Base-by-base conservation (phyloP, 306 rosid species). In the Quercus glauca region DNA sequence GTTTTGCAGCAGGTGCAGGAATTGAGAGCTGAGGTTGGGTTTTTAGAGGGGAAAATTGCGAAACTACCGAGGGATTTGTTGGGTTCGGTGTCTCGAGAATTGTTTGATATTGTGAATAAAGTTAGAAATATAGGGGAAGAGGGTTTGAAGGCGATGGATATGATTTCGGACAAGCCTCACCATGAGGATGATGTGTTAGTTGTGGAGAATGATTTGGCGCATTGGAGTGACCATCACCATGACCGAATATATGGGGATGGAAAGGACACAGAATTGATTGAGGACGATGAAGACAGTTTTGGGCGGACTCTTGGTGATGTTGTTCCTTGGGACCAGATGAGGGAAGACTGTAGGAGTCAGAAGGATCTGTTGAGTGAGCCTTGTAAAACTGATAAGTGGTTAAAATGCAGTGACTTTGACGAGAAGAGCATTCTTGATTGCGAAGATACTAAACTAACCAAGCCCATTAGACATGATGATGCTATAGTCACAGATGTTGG, bases 301-400 rank as follows among this genome's bases (percentile, higher is more conserved):
- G 97, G 93, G 31, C 91, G 91, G 74, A 89, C 94, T 7, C 88
- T 96, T 18, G 93, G 88, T 55, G 97, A 95, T 71, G 96, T 91
- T 52, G 97, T 88, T 73, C 91, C 99, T 3, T 96, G 98, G 99
- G 99, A 91, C 80, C 98, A 92, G 75, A 89, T 95, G 81, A 87
- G 97, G 83, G 67, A 89, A 6, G 98, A 89, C 55, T 91, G 97
- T 81, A 85, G 94, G 78, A 88, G 77, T 82, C 87, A 88, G 82
- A 96, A 93, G 82, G 98, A 90, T 81, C 81, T 96, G 67, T 81
- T 94, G 4, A 69, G 85, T 5, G 98, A 93, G 18, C 78, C 90
- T 74, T 93, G 97, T 86, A 96, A 96, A 87, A 85, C 99, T 0
- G 99, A 91, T 76, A 96, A 92, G 90, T 96, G 99, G 99, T 80